Evolutionary conservation across 1,284 basidiomycete species (phyloP).

Genomic region (Filobasidium uniguttulatum): DNA sequence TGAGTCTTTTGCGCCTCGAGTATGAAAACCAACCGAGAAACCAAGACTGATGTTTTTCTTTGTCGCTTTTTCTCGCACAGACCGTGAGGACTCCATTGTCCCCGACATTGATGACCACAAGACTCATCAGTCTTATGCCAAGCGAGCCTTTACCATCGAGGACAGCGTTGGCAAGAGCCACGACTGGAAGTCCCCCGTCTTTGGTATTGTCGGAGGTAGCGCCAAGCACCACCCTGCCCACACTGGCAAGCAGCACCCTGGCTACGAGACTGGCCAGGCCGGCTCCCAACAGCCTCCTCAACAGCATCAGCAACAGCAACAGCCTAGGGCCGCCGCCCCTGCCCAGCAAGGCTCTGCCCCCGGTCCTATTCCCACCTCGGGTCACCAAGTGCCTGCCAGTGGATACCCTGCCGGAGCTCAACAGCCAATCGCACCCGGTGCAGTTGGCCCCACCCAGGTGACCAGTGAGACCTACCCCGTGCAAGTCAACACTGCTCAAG

Average conservation of each 20-base stretch:
- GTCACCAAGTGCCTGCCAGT: too few species aligned
- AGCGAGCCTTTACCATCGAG: slow-evolving; percentile 26
- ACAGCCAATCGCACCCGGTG: too few species aligned
- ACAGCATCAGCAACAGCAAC: too few species aligned
- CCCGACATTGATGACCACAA: slow-evolving; percentile 20
- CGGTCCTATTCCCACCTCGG: too few species aligned
- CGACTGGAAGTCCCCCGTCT: slow-evolving; percentile 31
- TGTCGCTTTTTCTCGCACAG: not conserved
- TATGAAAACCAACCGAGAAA: not conserved
- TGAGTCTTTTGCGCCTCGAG: not conserved
- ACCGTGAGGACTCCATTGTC: slow-evolving; percentile 16
- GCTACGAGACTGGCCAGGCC: slow-evolving; percentile 3
- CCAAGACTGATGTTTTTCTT: not conserved
- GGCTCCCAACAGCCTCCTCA: too few species aligned
- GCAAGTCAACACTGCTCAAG: too few species aligned
- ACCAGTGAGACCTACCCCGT: too few species aligned
- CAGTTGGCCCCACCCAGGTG: too few species aligned
- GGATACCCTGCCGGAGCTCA: too few species aligned
- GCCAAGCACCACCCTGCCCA: slow-evolving; percentile 27
- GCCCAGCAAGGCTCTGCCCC: too few species aligned
- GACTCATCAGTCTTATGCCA: slow-evolving; percentile 21
- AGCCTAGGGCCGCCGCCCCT: not conserved
- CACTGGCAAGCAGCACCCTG: slow-evolving; percentile 25
- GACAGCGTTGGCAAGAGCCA: slow-evolving; percentile 23
- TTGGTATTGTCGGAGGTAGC: slow-evolving; percentile 21